A percentile compares a stretch with the other conserved stretches of the same genome.
Evolutionary conservation across 495 filamentous ascomycete species (phyloP).

Genomic region (Daldinia concentrica): DNA sequence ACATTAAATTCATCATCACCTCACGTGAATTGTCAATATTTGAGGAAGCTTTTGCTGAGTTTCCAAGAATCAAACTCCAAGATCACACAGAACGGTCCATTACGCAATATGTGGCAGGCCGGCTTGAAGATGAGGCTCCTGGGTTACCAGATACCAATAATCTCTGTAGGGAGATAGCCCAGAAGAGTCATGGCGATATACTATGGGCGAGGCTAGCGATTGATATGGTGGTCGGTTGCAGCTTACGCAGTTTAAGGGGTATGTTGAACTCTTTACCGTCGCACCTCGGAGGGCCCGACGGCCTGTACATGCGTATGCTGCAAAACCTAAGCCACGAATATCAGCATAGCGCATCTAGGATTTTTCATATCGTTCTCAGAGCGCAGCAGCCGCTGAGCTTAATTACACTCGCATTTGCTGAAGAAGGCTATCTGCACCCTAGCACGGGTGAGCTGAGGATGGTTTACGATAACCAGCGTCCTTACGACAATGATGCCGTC

Average conservation of each 20-base stretch:
- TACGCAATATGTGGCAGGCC: conserved; percentile 44
- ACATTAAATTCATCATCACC: conserved; percentile 41
- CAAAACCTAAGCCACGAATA: conserved; percentile 41
- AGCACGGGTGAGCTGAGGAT: conserved; percentile 36
- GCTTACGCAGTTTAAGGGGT: conserved; percentile 38
- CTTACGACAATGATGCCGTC: conserved; percentile 27
- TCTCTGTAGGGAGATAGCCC: conserved; percentile 43
- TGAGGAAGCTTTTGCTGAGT: conserved; percentile 38
- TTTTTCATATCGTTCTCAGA: conserved; percentile 43
- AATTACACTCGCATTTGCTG: conserved; percentile 42
- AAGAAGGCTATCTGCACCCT: conserved; percentile 41
- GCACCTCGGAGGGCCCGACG: conserved; percentile 44
- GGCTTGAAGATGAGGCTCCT: conserved; percentile 46
- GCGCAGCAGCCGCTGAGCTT: conserved; percentile 47
- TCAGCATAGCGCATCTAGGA: conserved; percentile 40
- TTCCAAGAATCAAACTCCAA: conserved; percentile 43
- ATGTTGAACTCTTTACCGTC: conserved; percentile 43
- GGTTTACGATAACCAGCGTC: conserved; percentile 24
- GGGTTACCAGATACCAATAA: conserved; percentile 43
- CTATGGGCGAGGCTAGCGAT: conserved; percentile 48
- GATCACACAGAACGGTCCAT: conserved; percentile 46
- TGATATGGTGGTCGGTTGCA: conserved; percentile 46
- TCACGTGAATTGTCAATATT: conserved; percentile 44
- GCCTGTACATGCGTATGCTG: conserved; percentile 48
- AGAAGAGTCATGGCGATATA: conserved; percentile 45